Evolutionary conservation across 2,329 filamentous ascomycete genomes (phyloP).

Genomic region (Penicillium olsonii): DNA sequence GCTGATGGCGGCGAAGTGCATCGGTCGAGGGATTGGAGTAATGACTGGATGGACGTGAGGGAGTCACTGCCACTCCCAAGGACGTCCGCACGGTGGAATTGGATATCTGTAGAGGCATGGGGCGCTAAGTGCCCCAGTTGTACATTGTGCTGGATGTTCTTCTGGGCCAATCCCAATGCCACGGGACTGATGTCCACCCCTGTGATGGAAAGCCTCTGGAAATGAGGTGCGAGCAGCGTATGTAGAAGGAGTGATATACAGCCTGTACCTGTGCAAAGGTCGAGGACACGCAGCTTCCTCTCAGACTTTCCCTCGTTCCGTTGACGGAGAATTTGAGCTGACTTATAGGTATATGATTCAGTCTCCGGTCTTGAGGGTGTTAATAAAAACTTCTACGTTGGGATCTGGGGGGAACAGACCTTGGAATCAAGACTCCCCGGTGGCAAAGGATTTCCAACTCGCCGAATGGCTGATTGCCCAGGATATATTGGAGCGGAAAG

Average conservation of each 20-base stretch:
- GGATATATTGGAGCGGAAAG: conserved; percentile 82
- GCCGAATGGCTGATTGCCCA: conserved; percentile 88
- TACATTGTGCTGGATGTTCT: conserved; percentile 63
- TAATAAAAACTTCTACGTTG: neutral
- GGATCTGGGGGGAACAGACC: conserved; percentile 40
- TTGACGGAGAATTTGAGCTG: conserved; percentile 50
- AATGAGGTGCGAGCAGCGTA: conserved; percentile 54
- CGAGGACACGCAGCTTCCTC: conserved; percentile 64
- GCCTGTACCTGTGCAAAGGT: conserved; percentile 88
- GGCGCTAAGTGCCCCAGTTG: conserved; percentile 25
- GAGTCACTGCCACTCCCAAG: conserved; percentile 17
- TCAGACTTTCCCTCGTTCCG: conserved; percentile 1
- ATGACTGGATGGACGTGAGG: conserved; percentile 13
- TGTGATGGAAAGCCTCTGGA: conserved; percentile 52
- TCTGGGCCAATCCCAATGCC: conserved; percentile 65
- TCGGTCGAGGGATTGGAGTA: conserved; percentile 12
- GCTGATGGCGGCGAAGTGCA: neutral
- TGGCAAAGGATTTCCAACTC: conserved; percentile 74
- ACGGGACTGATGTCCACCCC: conserved; percentile 72
- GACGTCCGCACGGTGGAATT: conserved; percentile 52
- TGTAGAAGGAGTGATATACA: conserved; percentile 82
- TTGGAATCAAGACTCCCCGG: conserved; percentile 80
- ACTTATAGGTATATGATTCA: conserved; percentile 64
- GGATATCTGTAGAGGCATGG: conserved; percentile 37
- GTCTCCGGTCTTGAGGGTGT: conserved; percentile 60